Percentiles rank a stretch among this genome's conserved stretches.
phyloP scores from a whole-genome alignment of 371 early-diverging fungal genomes.

The Zychaea mexicana region DNA sequence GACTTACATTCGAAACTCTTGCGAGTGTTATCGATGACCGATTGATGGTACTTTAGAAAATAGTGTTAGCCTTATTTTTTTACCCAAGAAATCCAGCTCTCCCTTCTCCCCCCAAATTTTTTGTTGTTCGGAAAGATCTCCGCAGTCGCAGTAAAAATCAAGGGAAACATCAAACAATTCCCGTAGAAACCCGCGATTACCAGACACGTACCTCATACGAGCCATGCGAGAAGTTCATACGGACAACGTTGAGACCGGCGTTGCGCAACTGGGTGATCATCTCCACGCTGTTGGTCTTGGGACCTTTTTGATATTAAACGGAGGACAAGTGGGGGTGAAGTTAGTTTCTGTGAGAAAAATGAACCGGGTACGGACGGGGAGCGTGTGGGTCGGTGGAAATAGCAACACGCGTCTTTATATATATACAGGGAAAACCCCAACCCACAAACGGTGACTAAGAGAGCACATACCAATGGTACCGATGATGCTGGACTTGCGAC shows the following conservation, averaged over 20 bases:
- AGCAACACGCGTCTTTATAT: background rate
- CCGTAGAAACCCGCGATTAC: conserved; percentile 15
- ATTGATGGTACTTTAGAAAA: conserved; percentile 92
- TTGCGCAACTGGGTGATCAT: conserved; percentile 83
- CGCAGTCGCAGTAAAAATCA: background rate
- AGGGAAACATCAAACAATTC: background rate
- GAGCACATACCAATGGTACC: conserved; percentile 71
- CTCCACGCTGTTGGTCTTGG: conserved; percentile 85
- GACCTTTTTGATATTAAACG: conserved; percentile 47
- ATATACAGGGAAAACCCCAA: too few species aligned
- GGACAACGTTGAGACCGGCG: conserved; percentile 96
- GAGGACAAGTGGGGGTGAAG: too few species aligned
- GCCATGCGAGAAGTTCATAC: conserved; percentile 96
- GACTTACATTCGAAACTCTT: conserved; percentile 53
- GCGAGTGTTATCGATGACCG: conserved; percentile 81
- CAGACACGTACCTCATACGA: conserved; percentile 73
- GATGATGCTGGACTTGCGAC: conserved; percentile 83
- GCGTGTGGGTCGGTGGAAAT: background rate
- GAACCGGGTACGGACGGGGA: background rate
- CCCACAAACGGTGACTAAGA: conserved; percentile 1
- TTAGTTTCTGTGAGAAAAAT: background rate
- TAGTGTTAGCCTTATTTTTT: too few species aligned
- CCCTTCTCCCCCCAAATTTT: background rate
- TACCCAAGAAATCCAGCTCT: too few species aligned
- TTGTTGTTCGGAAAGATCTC: background rate